phyloP scores from a whole-genome alignment of 106 monocot genomes.

The Acorus calamus region DNA sequence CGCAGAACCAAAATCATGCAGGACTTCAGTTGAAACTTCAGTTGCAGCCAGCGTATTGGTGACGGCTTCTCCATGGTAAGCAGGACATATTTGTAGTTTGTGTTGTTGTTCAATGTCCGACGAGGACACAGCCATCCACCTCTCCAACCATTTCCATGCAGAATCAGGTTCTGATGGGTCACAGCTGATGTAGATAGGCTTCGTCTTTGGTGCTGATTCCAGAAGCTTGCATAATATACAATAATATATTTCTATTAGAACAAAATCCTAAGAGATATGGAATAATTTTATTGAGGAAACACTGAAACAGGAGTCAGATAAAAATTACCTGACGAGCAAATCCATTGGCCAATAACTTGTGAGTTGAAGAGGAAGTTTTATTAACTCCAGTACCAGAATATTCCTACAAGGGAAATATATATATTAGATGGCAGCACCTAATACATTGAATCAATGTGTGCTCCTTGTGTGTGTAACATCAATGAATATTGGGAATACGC shows the following conservation, averaged over 20 bases:
- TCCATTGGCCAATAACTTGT: slow-evolving; percentile 50
- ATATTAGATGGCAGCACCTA: no score
- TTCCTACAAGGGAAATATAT: not conserved
- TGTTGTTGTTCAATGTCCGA: slow-evolving; percentile 15
- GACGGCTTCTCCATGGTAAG: slow-evolving; percentile 6
- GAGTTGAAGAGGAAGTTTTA: slow-evolving; percentile 21
- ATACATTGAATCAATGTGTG: no score
- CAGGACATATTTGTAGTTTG: slow-evolving; percentile 1
- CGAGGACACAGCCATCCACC: slow-evolving; percentile 63
- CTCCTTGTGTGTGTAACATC: no score
- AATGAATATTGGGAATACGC: no score
- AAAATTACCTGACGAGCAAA: slow-evolving; percentile 53
- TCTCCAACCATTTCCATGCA: slow-evolving; percentile 84
- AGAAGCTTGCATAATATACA: slow-evolving; percentile 31
- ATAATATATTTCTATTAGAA: not conserved
- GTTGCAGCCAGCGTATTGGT: not conserved
- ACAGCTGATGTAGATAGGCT: slow-evolving; percentile 47
- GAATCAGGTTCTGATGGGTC: slow-evolving; percentile 59
- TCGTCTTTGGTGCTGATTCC: slow-evolving; percentile 46
- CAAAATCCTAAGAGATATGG: not conserved
- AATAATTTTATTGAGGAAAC: not conserved
- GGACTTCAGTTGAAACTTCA: slow-evolving; percentile 8
- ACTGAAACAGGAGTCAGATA: not conserved
- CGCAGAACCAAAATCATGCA: not conserved
- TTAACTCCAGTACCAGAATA: slow-evolving; percentile 19